Conservation (phyloP, 441 rosid genomes). For the Gossypium gossypioides region DNA sequence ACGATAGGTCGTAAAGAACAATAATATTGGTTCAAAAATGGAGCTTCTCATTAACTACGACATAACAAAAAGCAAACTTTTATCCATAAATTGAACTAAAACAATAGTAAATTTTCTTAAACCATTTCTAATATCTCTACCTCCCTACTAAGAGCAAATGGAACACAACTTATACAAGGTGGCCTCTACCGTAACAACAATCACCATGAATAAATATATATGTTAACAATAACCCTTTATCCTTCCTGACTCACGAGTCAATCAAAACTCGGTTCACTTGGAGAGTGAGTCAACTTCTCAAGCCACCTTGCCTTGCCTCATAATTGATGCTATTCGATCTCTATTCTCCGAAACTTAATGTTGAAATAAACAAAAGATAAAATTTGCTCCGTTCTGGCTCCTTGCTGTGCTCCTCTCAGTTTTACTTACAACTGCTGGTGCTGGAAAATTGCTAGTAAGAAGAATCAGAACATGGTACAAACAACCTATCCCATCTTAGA, state of each 20-base stretch:
- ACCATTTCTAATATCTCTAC: not conserved
- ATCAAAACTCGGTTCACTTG: no score
- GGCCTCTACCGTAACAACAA: not conserved
- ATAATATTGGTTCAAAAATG: no score
- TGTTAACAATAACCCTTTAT: no score
- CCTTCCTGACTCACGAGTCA: no score
- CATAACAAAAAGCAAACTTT: not conserved
- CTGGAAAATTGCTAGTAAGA: not conserved
- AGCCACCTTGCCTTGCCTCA: not conserved
- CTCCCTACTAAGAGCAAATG: not conserved
- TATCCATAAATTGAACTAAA: not conserved
- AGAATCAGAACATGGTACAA: not conserved
- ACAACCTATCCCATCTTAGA: not conserved
- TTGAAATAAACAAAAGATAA: not conserved
- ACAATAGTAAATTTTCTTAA: not conserved
- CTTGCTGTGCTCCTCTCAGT: not conserved
- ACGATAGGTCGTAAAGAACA: no score
- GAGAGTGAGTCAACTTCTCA: not conserved
- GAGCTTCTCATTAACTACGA: no score
- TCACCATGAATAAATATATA: not conserved
- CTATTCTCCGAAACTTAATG: not conserved
- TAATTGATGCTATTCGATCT: not conserved
- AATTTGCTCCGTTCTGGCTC: not conserved
- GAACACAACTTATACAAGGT: not conserved
- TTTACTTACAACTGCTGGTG: not conserved